Evolutionary conservation across 371 early-diverging fungal species (phyloP).

Genomic region (Mortierella sp.): DNA sequence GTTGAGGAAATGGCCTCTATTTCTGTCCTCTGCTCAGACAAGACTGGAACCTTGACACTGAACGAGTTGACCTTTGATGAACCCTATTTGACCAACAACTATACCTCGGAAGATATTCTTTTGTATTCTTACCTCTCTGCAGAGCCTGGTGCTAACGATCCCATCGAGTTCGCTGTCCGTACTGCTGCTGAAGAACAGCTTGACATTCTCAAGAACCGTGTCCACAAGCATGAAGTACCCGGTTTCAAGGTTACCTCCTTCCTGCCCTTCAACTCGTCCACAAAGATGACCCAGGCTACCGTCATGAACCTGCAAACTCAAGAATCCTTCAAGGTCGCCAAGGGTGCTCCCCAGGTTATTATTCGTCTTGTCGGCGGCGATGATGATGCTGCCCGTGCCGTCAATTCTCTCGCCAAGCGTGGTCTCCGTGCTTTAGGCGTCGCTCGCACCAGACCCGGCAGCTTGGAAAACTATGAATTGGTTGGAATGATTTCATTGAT

Average conservation of each 20-base stretch:
- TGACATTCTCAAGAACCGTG: conserved; percentile 73
- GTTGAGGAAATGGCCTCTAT: conserved; percentile 96
- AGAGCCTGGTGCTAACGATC: conserved; percentile 92
- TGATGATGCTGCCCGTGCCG: conserved; percentile 80
- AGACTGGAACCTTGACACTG: conserved; percentile 97
- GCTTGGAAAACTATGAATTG: conserved; percentile 71
- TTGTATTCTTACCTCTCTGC: conserved; percentile 88
- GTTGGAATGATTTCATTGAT: conserved; percentile 86
- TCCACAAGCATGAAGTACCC: conserved; percentile 72
- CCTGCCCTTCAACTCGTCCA: conserved; percentile 91
- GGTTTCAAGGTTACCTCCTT: conserved; percentile 90
- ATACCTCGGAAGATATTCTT: conserved; percentile 84
- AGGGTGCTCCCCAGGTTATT: conserved; percentile 97
- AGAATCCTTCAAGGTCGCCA: conserved; percentile 85
- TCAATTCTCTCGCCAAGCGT: conserved; percentile 85
- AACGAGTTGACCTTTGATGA: conserved; percentile 94
- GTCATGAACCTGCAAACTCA: conserved; percentile 76
- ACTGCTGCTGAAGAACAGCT: conserved; percentile 83
- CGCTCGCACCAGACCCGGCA: conserved; percentile 75
- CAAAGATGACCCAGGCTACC: conserved; percentile 92
- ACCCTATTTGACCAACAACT: conserved; percentile 82
- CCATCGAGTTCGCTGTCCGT: conserved; percentile 92
- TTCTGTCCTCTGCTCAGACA: conserved; percentile 95
- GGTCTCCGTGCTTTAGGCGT: conserved; percentile 94
- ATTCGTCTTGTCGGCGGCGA: conserved; percentile 84